Evolutionary conservation across 78 protist genomes (phyloP).

Genomic region (Pigoraptor vietnamica): DNA sequence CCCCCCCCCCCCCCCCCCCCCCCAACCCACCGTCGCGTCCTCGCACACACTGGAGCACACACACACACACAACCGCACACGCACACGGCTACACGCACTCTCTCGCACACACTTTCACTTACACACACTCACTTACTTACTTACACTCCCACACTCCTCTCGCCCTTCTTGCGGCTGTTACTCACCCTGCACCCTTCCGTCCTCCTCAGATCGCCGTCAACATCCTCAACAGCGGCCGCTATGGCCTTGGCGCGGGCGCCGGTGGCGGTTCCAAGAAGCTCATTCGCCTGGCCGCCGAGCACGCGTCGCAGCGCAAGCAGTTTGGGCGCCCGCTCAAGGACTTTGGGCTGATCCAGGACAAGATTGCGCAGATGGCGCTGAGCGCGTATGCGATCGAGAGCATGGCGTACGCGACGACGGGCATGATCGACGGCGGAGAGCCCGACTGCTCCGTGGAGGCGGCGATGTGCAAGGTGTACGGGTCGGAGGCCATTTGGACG

Average conservation of each 20-base stretch:
- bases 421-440: constrained; percentile 11
- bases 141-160: no score
- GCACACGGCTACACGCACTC: no score
- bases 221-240: constrained; percentile 37
- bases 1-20: no score
- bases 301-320: constrained; percentile 11
- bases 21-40: no score
- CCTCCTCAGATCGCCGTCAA: constrained; percentile 32
- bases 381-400: constrained; percentile 14
- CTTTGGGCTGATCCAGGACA: constrained; percentile 18
- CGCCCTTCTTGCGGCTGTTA: no score
- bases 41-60: no score
- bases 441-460: constrained; percentile 6
- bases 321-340: background rate
- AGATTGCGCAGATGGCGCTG: constrained; percentile 7
- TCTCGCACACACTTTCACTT: no score
- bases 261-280: background rate
- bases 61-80: no score
- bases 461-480: constrained; percentile 26
- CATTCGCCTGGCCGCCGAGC: background rate
- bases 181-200: no score
- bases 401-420: constrained; percentile 2
- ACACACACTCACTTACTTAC: no score
- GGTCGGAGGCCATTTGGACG: constrained; percentile 1
- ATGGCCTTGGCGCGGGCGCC: constrained; percentile 20